phyloP scores from a whole-genome alignment of 345 rosid genomes.

The Zanthoxylum bungeanum region DNA sequence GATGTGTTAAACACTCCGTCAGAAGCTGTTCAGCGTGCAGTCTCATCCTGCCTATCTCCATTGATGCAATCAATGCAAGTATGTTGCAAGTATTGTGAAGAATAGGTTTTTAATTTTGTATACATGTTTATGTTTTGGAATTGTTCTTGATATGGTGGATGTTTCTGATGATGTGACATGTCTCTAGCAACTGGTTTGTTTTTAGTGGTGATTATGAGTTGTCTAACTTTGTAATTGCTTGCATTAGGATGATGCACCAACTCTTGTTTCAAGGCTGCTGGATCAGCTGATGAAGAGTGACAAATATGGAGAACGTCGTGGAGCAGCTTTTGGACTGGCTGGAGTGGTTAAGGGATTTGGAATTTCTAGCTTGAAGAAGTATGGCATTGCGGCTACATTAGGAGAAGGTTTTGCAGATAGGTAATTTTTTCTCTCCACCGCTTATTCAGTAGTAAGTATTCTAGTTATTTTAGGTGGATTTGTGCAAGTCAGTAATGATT shows the following conservation, averaged over 20 bases:
- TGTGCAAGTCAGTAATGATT: neutral
- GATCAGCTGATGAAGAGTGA: slow-evolving; percentile 86
- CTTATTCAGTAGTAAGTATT: neutral
- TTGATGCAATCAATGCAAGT: slow-evolving; percentile 80
- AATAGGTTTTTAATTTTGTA: neutral
- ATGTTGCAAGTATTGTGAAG: slow-evolving; percentile 26
- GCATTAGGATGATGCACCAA: slow-evolving; percentile 68
- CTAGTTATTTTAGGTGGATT: neutral
- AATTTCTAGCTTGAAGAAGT: slow-evolving; percentile 78
- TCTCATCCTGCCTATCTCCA: slow-evolving; percentile 84
- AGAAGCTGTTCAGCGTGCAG: slow-evolving; percentile 99
- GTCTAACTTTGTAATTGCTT: slow-evolving; percentile 11
- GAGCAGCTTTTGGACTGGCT: slow-evolving; percentile 98
- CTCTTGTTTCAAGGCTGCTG: slow-evolving; percentile 71
- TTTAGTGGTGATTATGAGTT: neutral
- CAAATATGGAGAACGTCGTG: slow-evolving; percentile 96
- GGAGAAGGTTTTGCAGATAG: slow-evolving; percentile 78
- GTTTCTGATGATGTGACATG: neutral
- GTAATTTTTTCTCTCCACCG: slow-evolving; percentile 27
- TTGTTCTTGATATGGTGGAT: slow-evolving; percentile 10
- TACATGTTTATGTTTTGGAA: neutral
- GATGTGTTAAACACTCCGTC: slow-evolving; percentile 97
- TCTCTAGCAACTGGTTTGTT: neutral
- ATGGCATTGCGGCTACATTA: slow-evolving; percentile 56
- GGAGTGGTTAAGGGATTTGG: slow-evolving; percentile 94